phyloP scores from a whole-genome alignment of 306 rosid genomes.

The Vigna hirtella region DNA sequence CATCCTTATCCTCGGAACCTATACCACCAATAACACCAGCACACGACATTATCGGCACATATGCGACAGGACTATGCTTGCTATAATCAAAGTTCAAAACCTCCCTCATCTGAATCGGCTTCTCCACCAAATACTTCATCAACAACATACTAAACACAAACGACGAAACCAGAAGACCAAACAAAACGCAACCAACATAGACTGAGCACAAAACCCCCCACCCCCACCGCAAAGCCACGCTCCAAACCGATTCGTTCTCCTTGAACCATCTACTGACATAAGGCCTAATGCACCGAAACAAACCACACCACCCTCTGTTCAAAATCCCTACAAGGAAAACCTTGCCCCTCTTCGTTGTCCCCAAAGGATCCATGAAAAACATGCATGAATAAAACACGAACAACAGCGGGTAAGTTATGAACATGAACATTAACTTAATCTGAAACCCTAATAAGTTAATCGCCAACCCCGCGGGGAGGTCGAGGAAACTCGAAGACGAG shows the following conservation, averaged over 20 bases:
- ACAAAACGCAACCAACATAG: constrained; percentile 63
- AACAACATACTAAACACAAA: constrained; percentile 59
- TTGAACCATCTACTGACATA: constrained; percentile 47
- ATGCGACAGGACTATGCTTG: constrained; percentile 71
- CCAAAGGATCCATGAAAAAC: constrained; percentile 67
- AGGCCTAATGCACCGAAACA: constrained; percentile 44
- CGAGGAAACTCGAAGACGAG: constrained; percentile 53
- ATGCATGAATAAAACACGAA: constrained; percentile 50
- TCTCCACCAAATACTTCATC: constrained; percentile 60
- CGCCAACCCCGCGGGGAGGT: constrained; percentile 55
- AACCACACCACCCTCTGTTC: constrained; percentile 33
- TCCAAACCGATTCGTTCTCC: constrained; percentile 60
- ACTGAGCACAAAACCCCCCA: constrained; percentile 74
- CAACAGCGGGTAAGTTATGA: constrained; percentile 57
- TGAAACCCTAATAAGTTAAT: constrained; percentile 66
- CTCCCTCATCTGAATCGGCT: constrained; percentile 66
- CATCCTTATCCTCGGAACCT: constrained; percentile 41
- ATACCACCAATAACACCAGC: constrained; percentile 47
- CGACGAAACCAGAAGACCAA: constrained; percentile 59
- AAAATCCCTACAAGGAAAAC: constrained; percentile 38
- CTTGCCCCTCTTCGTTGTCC: constrained; percentile 51
- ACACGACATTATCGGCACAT: constrained; percentile 61
- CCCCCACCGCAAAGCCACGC: constrained; percentile 58
- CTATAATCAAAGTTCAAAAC: constrained; percentile 76
- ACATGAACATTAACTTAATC: constrained; percentile 55